Conservation (phyloP, 495 filamentous ascomycete genomes). For the Collariella sp. region DNA sequence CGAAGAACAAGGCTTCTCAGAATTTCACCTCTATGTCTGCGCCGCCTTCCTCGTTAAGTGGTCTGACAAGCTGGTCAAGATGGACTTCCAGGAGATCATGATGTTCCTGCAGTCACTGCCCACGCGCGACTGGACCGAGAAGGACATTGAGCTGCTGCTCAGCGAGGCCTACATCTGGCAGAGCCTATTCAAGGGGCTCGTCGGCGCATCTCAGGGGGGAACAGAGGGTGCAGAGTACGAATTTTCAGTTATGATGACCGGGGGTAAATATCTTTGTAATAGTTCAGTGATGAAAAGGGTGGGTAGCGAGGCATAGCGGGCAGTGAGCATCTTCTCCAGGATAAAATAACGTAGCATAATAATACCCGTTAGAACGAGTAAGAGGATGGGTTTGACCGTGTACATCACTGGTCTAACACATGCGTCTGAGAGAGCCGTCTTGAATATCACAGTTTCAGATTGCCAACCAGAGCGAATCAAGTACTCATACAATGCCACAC, state of each 20-base stretch:
- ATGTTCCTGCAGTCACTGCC: constrained; percentile 97
- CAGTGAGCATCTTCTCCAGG: no score
- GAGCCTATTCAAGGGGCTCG: constrained; percentile 79
- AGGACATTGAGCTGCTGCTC: constrained; percentile 90
- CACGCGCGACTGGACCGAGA: constrained; percentile 92
- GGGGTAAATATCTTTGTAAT: no score
- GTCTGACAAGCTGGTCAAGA: constrained; percentile 88
- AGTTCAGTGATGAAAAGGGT: no score
- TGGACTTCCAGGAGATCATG: constrained; percentile 98
- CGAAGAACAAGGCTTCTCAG: constrained; percentile 95
- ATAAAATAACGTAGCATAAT: no score
- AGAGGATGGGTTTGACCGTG: no score
- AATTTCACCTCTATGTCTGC: constrained; percentile 97
- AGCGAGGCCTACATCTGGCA: constrained; percentile 97
- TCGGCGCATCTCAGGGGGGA: constrained; percentile 60
- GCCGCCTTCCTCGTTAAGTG: constrained; percentile 98
- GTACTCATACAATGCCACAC: neutral
- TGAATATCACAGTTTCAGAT: no score
- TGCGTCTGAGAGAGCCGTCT: no score
- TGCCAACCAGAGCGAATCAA: no score
- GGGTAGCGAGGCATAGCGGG: no score
- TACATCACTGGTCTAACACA: no score
- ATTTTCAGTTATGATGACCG: constrained; percentile 33
- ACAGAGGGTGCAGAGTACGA: constrained; percentile 28
- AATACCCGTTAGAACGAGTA: no score